Percentiles rank a stretch among this genome's conserved stretches.
Conservation (phyloP, 2,329 filamentous ascomycete species). For the Calonectria leucothoes region DNA sequence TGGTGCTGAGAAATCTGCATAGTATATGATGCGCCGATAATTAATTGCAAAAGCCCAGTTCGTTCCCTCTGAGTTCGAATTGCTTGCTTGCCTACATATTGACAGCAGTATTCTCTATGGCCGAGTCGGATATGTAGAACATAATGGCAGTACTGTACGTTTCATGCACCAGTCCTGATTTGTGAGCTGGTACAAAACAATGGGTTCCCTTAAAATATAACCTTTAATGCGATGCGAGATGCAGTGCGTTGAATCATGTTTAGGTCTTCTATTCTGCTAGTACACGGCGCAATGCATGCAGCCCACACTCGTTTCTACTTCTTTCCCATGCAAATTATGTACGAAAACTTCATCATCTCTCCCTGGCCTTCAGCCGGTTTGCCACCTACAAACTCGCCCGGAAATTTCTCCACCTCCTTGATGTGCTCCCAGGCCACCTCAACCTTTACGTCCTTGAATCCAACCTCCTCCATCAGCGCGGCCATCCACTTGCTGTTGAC, state of each 20-base stretch:
- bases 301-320: slow-evolving; percentile 23
- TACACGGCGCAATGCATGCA: neutral
- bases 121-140: too few species aligned
- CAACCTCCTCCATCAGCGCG: slow-evolving; percentile 56
- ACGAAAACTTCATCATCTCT: slow-evolving; percentile 51
- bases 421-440: slow-evolving; percentile 60
- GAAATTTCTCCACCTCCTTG: slow-evolving; percentile 61
- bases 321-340: slow-evolving; percentile 51
- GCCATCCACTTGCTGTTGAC: slow-evolving; percentile 51
- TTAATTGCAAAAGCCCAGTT: too few species aligned
- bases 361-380: slow-evolving; percentile 42
- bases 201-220: too few species aligned
- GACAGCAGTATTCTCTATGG: too few species aligned
- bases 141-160: too few species aligned
- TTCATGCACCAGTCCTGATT: too few species aligned
- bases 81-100: too few species aligned
- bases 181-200: too few species aligned
- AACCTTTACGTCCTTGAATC: slow-evolving; percentile 55
- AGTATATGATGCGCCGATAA: too few species aligned
- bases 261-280: neutral
- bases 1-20: too few species aligned
- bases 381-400: slow-evolving; percentile 52
- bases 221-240: neutral
- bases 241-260: neutral
- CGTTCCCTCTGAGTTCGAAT: too few species aligned